phyloP scores from a whole-genome alignment of 768 basidiomycete genomes.

The Bullera alba region DNA sequence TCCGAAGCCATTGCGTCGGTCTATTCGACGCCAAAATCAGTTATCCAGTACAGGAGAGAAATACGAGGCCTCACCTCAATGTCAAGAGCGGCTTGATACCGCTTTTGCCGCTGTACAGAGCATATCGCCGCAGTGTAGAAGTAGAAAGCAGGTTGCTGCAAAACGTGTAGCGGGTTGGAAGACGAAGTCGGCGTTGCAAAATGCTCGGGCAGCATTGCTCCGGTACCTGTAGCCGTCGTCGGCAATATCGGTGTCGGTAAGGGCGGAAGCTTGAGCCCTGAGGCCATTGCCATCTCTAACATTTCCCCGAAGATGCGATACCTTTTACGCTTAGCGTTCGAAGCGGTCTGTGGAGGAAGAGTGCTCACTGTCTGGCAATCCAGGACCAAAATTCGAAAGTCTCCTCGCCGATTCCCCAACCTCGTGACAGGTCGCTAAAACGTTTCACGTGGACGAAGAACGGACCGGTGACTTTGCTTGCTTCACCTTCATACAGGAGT shows the following conservation, averaged over 20 bases:
- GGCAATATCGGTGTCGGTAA: constrained; percentile 30
- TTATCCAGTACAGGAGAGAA: too few species aligned
- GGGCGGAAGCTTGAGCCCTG: constrained; percentile 28
- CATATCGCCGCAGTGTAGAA: constrained; percentile 83
- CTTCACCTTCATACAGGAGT: constrained; percentile 84
- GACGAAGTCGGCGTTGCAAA: constrained; percentile 61
- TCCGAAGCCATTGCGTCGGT: constrained; percentile 20
- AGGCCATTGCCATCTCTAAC: constrained; percentile 68
- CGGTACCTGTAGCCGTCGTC: constrained; percentile 23
- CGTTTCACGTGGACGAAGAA: constrained; percentile 77
- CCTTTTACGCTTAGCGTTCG: constrained; percentile 47
- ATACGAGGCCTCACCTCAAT: constrained; percentile 51
- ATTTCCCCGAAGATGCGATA: constrained; percentile 86
- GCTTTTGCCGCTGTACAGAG: constrained; percentile 65
- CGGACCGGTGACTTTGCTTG: constrained; percentile 68
- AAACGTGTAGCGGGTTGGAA: constrained; percentile 68
- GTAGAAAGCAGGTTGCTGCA: constrained; percentile 89
- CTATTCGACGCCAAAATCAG: constrained; percentile 7
- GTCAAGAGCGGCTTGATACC: constrained; percentile 59
- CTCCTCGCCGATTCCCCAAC: constrained; percentile 94
- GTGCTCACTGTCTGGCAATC: constrained; percentile 77
- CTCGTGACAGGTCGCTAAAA: constrained; percentile 73
- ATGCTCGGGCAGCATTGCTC: constrained; percentile 50
- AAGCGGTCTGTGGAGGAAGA: too few species aligned
- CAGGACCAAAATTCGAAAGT: constrained; percentile 98